Percentiles rank a stretch among this genome's conserved stretches.
These are phyloP conservation scores for Lactarius vividus DNA, from an alignment of 768 basidiomycete species.

Conservation along the genomic window DNA sequence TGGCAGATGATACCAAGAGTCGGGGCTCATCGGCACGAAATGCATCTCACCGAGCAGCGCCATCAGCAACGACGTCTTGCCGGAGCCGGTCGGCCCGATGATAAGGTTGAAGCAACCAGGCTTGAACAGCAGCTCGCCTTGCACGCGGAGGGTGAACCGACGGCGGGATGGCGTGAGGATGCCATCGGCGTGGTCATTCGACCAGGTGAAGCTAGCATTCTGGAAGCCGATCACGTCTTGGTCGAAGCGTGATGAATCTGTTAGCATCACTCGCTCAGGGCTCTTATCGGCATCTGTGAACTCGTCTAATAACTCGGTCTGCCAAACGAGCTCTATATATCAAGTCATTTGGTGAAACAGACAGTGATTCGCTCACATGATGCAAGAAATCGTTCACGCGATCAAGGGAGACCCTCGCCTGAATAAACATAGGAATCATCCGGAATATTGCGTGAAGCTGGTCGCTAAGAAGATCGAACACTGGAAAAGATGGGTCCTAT, in stretches of 20 bases:
- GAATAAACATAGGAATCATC: slow-evolving; percentile 30
- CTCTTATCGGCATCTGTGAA: slow-evolving; percentile 27
- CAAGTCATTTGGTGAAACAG: not conserved
- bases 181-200: slow-evolving; percentile 36
- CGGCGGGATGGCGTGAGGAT: slow-evolving; percentile 43
- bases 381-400: slow-evolving; percentile 42
- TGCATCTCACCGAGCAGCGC: slow-evolving; percentile 70
- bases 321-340: not conserved
- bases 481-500: slow-evolving; percentile 23
- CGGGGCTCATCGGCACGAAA: slow-evolving; percentile 47
- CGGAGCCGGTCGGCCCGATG: slow-evolving; percentile 55
- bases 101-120: slow-evolving; percentile 54
- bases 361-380: slow-evolving; percentile 24
- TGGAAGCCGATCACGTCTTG: slow-evolving; percentile 45
- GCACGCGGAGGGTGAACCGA: slow-evolving; percentile 48
- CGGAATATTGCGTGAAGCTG: slow-evolving; percentile 32
- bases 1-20: slow-evolving; percentile 70
- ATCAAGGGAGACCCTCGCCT: slow-evolving; percentile 40
- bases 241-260: slow-evolving; percentile 25
- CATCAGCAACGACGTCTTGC: slow-evolving; percentile 67
- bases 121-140: slow-evolving; percentile 54
- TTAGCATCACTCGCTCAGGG: slow-evolving; percentile 20
- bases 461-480: slow-evolving; percentile 42
- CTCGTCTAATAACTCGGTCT: slow-evolving; percentile 37
- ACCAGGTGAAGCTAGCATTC: slow-evolving; percentile 57